Conservation (phyloP, 2,329 filamentous ascomycete species). For the Ceratocystis smalleyi region DNA sequence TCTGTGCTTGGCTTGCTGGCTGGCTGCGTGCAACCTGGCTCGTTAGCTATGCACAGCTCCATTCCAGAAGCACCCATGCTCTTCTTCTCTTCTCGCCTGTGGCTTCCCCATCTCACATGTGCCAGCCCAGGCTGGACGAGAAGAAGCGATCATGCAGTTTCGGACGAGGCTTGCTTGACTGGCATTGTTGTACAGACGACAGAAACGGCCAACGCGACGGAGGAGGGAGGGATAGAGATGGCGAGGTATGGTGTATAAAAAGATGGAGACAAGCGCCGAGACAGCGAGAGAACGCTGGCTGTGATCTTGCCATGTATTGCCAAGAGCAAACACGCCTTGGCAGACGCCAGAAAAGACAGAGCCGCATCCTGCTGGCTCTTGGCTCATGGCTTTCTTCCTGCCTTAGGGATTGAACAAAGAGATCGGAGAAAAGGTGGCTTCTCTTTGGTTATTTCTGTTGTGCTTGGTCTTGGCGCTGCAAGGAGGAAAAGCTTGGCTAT, state of each 20-base stretch:
- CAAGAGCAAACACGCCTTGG: too few relatives aligned
- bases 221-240: too few relatives aligned
- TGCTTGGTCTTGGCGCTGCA: slow-evolving; percentile 2
- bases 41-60: neutral
- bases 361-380: too few relatives aligned
- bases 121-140: neutral
- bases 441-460: neutral
- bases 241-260: too few relatives aligned
- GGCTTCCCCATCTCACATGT: neutral
- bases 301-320: too few relatives aligned
- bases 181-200: neutral
- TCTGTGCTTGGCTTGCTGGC: neutral
- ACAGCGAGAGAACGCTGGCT: too few relatives aligned
- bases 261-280: too few relatives aligned
- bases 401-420: neutral
- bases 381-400: too few relatives aligned
- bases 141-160: neutral
- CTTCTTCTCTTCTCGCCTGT: neutral
- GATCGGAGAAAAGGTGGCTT: neutral
- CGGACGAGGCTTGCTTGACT: neutral
- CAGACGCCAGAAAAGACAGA: too few relatives aligned
- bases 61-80: neutral
- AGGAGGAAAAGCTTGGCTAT: neutral
- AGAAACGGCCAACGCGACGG: neutral
- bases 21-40: neutral